These are phyloP conservation scores for Buddleja alternifolia DNA, from an alignment of 257 asterid species.

Conservation along the genomic window DNA sequence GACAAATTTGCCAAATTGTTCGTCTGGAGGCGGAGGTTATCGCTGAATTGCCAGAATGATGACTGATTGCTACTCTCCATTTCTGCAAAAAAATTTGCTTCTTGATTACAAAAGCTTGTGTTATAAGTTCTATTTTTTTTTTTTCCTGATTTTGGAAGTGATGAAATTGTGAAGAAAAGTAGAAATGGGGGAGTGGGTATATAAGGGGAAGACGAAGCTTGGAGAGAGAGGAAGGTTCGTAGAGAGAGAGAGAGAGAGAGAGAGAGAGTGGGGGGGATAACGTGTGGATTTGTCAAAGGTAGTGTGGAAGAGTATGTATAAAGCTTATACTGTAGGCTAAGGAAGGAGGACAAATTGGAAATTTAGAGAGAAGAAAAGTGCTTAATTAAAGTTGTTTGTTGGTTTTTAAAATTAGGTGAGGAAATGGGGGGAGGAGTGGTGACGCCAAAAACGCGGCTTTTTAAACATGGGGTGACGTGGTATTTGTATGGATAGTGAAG, in stretches of 20 bases:
- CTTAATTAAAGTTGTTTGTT: conserved; percentile 23
- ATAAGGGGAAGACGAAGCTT: neutral
- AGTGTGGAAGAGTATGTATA: conserved; percentile 39
- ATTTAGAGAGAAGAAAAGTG: conserved; percentile 2
- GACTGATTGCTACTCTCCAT: conserved; percentile 80
- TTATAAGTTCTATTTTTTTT: too few species aligned
- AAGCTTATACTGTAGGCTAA: conserved; percentile 33
- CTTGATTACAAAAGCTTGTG: conserved; percentile 2
- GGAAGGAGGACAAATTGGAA: neutral
- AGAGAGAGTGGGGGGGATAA: conserved; percentile 26
- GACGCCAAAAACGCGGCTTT: conserved; percentile 61
- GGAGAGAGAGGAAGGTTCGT: conserved; percentile 35
- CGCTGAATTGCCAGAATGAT: conserved; percentile 94
- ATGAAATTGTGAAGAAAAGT: conserved; percentile 5
- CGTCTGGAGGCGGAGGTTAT: conserved; percentile 78
- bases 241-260: conserved; percentile 38
- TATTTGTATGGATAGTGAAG: conserved; percentile 20
- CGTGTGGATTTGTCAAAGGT: conserved; percentile 73
- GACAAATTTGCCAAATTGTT: conserved; percentile 65
- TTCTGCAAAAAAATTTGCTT: neutral
- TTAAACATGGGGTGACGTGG: conserved; percentile 30
- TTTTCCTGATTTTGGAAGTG: neutral
- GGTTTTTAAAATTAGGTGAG: conserved; percentile 35
- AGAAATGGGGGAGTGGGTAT: conserved; percentile 17
- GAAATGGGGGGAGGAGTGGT: conserved; percentile 22